Evolutionary conservation across 75 land plant genomes (phyloP).

Genomic region (Selaginella tamariscina): DNA sequence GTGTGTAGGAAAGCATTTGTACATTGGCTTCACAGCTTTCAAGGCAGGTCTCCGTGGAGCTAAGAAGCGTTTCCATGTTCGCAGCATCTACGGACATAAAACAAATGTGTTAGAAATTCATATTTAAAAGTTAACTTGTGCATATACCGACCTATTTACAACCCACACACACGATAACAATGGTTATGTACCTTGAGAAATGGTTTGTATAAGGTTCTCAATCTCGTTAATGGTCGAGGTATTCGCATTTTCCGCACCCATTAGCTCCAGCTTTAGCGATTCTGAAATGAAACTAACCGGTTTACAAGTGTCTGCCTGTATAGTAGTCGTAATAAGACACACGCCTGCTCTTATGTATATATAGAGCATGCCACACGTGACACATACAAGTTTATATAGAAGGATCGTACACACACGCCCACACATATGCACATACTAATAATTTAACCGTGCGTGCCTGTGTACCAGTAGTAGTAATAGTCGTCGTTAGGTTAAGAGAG

Average conservation of each 20-base stretch:
- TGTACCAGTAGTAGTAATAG: no score
- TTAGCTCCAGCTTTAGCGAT: neutral
- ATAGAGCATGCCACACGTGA: no score
- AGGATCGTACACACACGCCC: no score
- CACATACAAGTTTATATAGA: no score
- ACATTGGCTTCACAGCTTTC: neutral
- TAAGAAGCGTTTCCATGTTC: neutral
- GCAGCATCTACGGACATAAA: neutral
- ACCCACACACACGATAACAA: no score
- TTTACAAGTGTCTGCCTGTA: neutral
- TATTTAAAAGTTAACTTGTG: neutral
- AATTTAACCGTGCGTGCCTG: no score
- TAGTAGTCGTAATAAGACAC: no score
- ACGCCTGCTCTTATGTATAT: no score
- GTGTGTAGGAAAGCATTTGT: no score
- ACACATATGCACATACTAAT: no score
- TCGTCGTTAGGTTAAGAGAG: no score
- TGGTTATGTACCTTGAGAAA: neutral
- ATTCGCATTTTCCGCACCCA: neutral
- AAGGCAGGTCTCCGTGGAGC: neutral
- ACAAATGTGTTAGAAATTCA: neutral
- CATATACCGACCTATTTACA: no score
- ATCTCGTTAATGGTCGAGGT: neutral
- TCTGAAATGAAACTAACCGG: neutral
- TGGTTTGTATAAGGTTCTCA: neutral